Percentiles rank a stretch among this genome's conserved stretches.
Evolutionary conservation across 1,139 yeast genomes (phyloP).

Genomic region (Suhomyces maxii): DNA sequence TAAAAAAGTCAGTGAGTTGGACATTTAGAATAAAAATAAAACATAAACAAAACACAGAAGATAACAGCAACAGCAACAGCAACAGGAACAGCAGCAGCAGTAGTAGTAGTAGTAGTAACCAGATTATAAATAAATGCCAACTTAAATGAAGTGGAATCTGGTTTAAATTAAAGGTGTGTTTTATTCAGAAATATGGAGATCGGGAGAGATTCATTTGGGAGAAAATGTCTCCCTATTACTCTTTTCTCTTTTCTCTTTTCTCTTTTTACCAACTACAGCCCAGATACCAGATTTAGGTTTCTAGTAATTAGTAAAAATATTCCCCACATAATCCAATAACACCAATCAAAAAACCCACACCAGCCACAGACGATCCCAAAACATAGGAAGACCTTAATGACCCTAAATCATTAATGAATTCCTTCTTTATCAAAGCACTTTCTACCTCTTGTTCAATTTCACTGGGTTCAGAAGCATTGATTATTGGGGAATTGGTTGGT

Average conservation of each 20-base stretch:
- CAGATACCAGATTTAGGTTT: not conserved
- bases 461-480: slow-evolving; percentile 8
- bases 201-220: no score
- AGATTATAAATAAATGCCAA: no score
- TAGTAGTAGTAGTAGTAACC: no score
- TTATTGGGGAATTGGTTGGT: slow-evolving; percentile 33
- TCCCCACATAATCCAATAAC: slow-evolving; percentile 54
- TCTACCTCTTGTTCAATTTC: slow-evolving; percentile 45
- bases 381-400: slow-evolving; percentile 31
- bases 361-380: slow-evolving; percentile 41
- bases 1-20: no score
- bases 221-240: no score
- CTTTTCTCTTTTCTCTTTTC: not conserved
- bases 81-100: no score
- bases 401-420: slow-evolving; percentile 33
- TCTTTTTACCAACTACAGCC: not conserved
- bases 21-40: no score
- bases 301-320: slow-evolving; percentile 22
- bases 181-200: no score
- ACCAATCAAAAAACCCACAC: slow-evolving; percentile 43
- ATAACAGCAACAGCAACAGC: no score
- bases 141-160: no score
- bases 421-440: slow-evolving; percentile 42
- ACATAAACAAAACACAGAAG: no score
- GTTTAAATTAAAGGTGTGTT: no score